phyloP scores from a whole-genome alignment of 2,329 filamentous ascomycete genomes.

The Aspergillus ustus region DNA sequence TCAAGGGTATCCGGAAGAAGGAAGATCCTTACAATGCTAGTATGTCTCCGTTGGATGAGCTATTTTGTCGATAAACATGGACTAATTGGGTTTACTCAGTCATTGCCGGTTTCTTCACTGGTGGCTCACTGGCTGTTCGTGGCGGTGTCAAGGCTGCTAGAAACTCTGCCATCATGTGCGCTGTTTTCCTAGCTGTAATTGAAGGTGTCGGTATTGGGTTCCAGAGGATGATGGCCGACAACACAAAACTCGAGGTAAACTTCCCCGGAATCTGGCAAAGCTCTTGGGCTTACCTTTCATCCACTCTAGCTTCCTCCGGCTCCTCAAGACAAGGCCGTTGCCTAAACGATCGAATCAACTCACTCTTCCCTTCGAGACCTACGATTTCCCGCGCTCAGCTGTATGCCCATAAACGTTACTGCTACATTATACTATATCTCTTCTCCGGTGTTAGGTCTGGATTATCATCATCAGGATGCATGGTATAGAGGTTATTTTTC shows the following conservation, averaged over 20 bases:
- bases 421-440: constrained; percentile 37
- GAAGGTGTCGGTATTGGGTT: constrained; percentile 97
- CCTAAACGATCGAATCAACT: constrained; percentile 30
- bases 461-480: constrained; percentile 38
- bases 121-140: constrained; percentile 86
- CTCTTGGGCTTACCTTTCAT: constrained; percentile 13
- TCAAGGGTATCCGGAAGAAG: constrained; percentile 93
- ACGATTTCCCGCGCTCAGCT: constrained; percentile 26
- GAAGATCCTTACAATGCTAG: constrained; percentile 97
- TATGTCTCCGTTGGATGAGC: constrained; percentile 40
- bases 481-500: constrained; percentile 40
- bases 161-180: constrained; percentile 96
- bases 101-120: constrained; percentile 95
- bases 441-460: constrained; percentile 46
- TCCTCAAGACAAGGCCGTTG: constrained; percentile 43
- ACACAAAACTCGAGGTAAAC: constrained; percentile 77
- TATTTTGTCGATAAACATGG: not conserved
- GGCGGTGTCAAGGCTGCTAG: constrained; percentile 90
- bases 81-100: constrained; percentile 49
- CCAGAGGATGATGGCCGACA: constrained; percentile 89
- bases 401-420: constrained; percentile 23
- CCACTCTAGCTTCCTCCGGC: constrained; percentile 40
- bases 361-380: constrained; percentile 16
- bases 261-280: not conserved
- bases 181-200: constrained; percentile 90